These are phyloP conservation scores for Tarenaya hassleriana DNA, from an alignment of 345 rosid species.

Conservation along the genomic window DNA sequence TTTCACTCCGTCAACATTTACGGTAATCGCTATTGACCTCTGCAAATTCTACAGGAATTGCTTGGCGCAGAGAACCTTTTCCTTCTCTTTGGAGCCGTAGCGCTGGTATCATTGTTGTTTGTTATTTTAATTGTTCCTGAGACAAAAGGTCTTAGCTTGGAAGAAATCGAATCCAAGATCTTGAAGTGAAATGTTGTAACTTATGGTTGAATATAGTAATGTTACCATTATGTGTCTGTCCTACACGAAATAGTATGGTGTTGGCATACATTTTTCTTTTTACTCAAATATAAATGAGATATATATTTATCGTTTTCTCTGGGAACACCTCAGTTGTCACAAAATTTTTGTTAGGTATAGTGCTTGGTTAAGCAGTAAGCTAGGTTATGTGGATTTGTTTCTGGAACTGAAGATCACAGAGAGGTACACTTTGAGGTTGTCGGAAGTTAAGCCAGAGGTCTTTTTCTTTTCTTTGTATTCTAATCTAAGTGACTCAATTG, in stretches of 20 bases:
- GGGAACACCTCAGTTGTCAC: too few species aligned
- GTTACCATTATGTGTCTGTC: not conserved
- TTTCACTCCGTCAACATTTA: not conserved
- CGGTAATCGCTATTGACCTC: constrained; percentile 14
- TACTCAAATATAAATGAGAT: constrained; percentile 2
- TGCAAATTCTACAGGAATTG: constrained; percentile 52
- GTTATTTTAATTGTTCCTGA: constrained; percentile 62
- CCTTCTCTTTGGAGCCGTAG: constrained; percentile 80
- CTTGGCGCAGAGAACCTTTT: constrained; percentile 86
- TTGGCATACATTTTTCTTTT: not conserved
- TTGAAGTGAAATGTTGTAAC: constrained; percentile 45
- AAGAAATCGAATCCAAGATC: constrained; percentile 82
- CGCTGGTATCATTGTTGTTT: constrained; percentile 58
- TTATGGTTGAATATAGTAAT: not conserved
- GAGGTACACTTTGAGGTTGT: not conserved
- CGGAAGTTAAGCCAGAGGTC: constrained; percentile 1
- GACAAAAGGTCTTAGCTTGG: constrained; percentile 95
- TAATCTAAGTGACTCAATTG: not conserved
- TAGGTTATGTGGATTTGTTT: not conserved
- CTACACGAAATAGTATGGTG: not conserved
- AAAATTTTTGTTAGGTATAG: constrained; percentile 1
- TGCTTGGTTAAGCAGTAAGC: constrained; percentile 1
- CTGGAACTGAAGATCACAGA: not conserved
- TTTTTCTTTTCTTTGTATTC: not conserved
- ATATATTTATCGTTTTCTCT: not conserved